Percentiles rank a stretch among this genome's conserved stretches.
phyloP scores from a whole-genome alignment of 2,329 filamentous ascomycete genomes.

The Fusarium azukiicola region DNA sequence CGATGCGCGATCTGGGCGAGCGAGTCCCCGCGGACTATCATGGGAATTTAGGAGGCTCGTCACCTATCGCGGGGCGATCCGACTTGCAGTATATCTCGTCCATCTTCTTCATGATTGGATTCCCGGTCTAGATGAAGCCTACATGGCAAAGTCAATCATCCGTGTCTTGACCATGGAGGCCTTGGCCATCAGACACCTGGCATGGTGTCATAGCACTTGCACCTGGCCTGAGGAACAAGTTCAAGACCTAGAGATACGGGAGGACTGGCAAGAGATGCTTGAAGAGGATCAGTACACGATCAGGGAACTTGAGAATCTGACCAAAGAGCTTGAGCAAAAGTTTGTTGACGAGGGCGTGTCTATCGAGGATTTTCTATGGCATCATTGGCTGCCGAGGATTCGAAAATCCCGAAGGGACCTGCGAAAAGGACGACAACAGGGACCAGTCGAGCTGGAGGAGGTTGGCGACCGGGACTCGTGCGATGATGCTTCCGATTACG shows the following conservation, averaged over 20 bases:
- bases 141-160: background rate
- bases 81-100: background rate
- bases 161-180: background rate
- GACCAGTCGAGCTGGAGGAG: no score
- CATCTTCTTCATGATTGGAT: background rate
- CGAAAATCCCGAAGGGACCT: rapidly evolving
- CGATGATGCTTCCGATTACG: no score
- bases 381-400: background rate
- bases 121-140: rapidly evolving
- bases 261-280: background rate
- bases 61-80: background rate
- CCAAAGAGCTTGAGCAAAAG: background rate
- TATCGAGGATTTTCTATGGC: rapidly evolving
- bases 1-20: background rate
- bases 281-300: background rate
- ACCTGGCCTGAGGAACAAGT: background rate
- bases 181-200: background rate
- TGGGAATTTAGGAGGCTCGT: background rate
- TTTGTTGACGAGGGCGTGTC: rapidly evolving
- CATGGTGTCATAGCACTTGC: background rate
- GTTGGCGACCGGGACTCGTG: no score
- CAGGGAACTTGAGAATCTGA: background rate
- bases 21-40: background rate
- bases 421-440: no score
- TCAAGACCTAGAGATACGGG: background rate